Conservation (phyloP, 2,329 filamentous ascomycete species). For the Parastagonospora nodorum region DNA sequence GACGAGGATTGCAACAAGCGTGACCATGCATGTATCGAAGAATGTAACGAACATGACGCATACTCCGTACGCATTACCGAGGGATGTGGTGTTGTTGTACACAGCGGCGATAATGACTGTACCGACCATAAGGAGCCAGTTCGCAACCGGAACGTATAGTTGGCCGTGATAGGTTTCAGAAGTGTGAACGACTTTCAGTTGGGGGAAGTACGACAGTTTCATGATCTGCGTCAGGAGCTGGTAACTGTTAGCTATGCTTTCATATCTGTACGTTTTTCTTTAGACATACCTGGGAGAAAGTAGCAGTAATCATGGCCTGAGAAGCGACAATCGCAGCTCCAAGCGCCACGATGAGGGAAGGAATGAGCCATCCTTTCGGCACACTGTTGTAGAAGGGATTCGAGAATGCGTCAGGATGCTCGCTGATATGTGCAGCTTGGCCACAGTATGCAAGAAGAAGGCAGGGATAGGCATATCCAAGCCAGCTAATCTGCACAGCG, state of each 20-base stretch:
- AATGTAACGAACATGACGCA: slow-evolving; percentile 83
- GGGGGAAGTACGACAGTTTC: slow-evolving; percentile 75
- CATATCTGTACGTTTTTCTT: neutral
- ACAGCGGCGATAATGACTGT: slow-evolving; percentile 75
- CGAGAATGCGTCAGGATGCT: slow-evolving; percentile 63
- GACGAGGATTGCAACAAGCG: slow-evolving; percentile 72
- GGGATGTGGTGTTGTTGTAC: slow-evolving; percentile 67
- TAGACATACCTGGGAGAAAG: slow-evolving; percentile 65
- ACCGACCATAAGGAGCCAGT: slow-evolving; percentile 78
- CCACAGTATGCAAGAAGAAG: slow-evolving; percentile 70
- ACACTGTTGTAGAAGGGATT: slow-evolving; percentile 78
- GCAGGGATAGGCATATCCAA: slow-evolving; percentile 71
- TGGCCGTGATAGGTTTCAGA: slow-evolving; percentile 73
- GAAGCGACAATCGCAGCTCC: slow-evolving; percentile 75
- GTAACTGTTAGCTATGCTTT: slow-evolving; percentile 23
- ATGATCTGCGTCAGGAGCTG: slow-evolving; percentile 71
- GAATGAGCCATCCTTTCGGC: slow-evolving; percentile 70
- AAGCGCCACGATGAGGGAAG: slow-evolving; percentile 70
- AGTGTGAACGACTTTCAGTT: slow-evolving; percentile 74
- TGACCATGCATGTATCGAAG: slow-evolving; percentile 76
- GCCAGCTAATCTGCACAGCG: slow-evolving; percentile 76
- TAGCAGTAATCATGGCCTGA: slow-evolving; percentile 78
- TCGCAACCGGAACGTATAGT: slow-evolving; percentile 75
- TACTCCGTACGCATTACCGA: slow-evolving; percentile 77
- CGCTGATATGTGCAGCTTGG: slow-evolving; percentile 74